Evolutionary conservation across 2,329 filamentous ascomycete genomes (phyloP).

Genomic region (Cryphonectria radicalis): DNA sequence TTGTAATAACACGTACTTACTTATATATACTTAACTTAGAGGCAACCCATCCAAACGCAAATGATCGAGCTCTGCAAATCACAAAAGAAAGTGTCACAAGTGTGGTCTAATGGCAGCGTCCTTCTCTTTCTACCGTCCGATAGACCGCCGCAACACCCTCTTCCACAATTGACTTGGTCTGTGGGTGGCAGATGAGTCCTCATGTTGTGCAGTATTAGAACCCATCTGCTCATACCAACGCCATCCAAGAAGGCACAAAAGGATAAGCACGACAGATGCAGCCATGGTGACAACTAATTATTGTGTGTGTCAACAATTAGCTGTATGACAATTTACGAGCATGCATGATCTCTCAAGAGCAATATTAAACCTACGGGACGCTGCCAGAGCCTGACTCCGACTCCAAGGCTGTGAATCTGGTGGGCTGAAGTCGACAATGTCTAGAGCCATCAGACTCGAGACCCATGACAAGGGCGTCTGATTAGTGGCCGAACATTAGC

Average conservation of each 20-base stretch:
- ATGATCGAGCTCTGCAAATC: not conserved
- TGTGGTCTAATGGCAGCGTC: not conserved
- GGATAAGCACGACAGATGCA: not conserved
- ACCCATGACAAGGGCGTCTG: conserved; percentile 13
- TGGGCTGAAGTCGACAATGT: conserved; percentile 7
- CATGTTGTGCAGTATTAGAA: not conserved
- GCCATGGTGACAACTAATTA: not conserved
- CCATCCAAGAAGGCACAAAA: conserved; percentile 4
- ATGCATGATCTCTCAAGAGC: not conserved
- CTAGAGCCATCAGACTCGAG: conserved; percentile 10
- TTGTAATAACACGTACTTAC: not conserved
- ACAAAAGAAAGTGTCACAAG: not conserved
- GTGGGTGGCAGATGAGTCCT: not conserved
- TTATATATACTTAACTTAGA: not conserved
- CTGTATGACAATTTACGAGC: not conserved
- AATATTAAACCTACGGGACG: not conserved
- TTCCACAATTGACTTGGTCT: not conserved
- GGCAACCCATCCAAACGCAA: not conserved
- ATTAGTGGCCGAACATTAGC: not conserved
- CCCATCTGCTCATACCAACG: not conserved
- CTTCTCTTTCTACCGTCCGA: not conserved
- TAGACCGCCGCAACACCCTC: not conserved
- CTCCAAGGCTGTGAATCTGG: not conserved
- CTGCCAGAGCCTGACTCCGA: not conserved
- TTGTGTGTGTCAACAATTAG: not conserved